Base-by-base conservation (phyloP, 2,329 filamentous ascomycete species). In the Tolypocladium tundrense region DNA sequence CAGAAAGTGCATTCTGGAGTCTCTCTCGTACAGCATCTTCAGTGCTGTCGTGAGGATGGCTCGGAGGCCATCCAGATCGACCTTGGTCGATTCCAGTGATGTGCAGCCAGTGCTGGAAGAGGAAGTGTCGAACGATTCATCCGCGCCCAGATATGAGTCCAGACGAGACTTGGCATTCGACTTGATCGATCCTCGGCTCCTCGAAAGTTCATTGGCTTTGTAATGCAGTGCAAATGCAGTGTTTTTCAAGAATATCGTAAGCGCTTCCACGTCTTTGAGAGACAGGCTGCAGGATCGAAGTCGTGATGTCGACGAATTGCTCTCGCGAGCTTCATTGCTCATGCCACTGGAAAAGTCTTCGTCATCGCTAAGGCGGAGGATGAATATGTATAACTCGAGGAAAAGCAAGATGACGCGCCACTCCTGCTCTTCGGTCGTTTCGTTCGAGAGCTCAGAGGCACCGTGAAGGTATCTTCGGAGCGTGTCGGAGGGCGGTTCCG, bases 371-470 rank as follows among this genome's bases (percentile, higher is more conserved):
- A 97, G 84, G 64, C 94, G 88, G 14, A 97, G 77, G 2, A 97
- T 85, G 69, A 97, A 97, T 2, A 88, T 91, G 69, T 97, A 99
- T 0, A 99, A 81, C 66, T 99, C 94, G 7, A 99, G 79, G 68
- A 99, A 97, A 0, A 99, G 80, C 0, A 97, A 77, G 48, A 96
- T 84, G 1, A 94, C 86, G 21, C 88, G 86, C 94, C 94, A 99
- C 68, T 97, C 91, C 63, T 72, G 68, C 42, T 73, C 70, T 53
- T 73, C 72, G 1, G 61, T 52, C 4, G 59, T 62, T 24, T 61
- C 63, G 2, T 60, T 61, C 4, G 60, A 56, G 19, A 61, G 60
- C 59, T 50, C 64, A 58, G 63, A 77, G 71, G 57, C 57, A 13
- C 53, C 60, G 11, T 60, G 57, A 9, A 73, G 59, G 55, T 73